A percentile compares a stretch with the other conserved stretches of the same genome.
Evolutionary conservation across 1,284 basidiomycete genomes (phyloP).

Genomic region (Takashimella koratensis): DNA sequence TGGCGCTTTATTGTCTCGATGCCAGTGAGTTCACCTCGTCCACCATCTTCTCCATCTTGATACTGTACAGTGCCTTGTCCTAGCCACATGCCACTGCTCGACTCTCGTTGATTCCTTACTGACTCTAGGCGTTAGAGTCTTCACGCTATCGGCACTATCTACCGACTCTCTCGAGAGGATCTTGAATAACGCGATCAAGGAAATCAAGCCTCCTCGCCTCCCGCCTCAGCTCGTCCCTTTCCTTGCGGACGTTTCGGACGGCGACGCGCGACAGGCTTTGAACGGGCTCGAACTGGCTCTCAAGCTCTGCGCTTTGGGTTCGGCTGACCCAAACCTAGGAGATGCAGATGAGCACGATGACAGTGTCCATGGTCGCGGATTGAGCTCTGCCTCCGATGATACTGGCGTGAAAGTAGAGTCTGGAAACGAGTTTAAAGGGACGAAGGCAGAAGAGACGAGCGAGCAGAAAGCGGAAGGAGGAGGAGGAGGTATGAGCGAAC

Average conservation of each 20-base stretch:
- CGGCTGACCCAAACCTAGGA: background rate
- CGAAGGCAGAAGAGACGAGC: background rate
- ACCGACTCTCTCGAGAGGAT: constrained; percentile 40
- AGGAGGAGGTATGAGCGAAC: background rate
- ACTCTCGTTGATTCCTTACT: background rate
- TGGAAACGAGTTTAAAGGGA: background rate
- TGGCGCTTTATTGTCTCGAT: constrained; percentile 71
- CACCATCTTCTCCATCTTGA: constrained; percentile 42
- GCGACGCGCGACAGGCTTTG: constrained; percentile 52
- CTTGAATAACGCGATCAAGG: constrained; percentile 38
- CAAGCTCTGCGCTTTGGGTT: constrained; percentile 34
- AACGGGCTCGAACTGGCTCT: constrained; percentile 51
- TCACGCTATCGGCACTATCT: constrained; percentile 39
- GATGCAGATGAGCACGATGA: background rate
- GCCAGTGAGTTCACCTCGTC: constrained; percentile 56
- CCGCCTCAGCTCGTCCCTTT: constrained; percentile 54
- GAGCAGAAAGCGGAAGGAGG: background rate
- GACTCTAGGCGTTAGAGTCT: constrained; percentile 26
- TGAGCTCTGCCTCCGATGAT: background rate
- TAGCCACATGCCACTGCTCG: constrained; percentile 1
- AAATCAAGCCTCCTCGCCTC: constrained; percentile 42
- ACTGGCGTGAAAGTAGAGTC: constrained; percentile 1
- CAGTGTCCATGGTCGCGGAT: too few species aligned
- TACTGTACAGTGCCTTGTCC: constrained; percentile 53
- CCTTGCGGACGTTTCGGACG: constrained; percentile 51